Base-by-base conservation (phyloP, 2,329 filamentous ascomycete genomes). In the Diaporthe citrichinensis region DNA sequence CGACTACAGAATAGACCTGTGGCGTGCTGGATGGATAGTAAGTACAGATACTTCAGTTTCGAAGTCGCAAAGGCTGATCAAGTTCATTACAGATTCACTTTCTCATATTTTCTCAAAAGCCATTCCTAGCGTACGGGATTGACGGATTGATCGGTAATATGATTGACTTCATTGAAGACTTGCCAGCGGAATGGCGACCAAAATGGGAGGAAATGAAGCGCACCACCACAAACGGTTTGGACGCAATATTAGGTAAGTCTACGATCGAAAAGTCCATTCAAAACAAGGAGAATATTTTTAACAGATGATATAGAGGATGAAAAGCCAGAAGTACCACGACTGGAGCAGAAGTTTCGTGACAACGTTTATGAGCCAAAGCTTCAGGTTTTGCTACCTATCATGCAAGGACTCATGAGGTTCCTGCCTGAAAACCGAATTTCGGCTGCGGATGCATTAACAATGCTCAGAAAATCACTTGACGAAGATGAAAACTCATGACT, bases 1-100 rank as follows among this genome's bases (percentile, higher is more conserved):
- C 53, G 15, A 57, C 53, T 31, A 57, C 28, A 57, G 15, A 57
- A 57, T 57, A 34, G 53, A 57, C 53, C 53, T 57, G 25, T 57
- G 53, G 53, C 15, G 53, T 57, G 53, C 53, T 57, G 53, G 53
- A 7, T 57, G 53, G 4, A 31, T 57, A 31, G 53, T 57, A 34
- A 57, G 53, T 20, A 17, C 15, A 6, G 5, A 31, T 8, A 8
- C 25, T 20, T 20, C 7, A 9, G 17, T 10, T 23, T 34, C 2
- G 3, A 10, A 8, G 4, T 10, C 2, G 28, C 28, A 34, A 20
- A 57, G 6, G 28, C 28, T 34, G 7, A 34, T 10, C 55, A 20
- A 57, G 17, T 3, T 9, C 7, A 12, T 10, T 57, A 20, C 17
- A 57, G 28, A 34, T 57, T 4, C 4, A 57, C 28, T 23, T 34